A percentile compares a stretch with the other conserved stretches of the same genome.
These are phyloP conservation scores for Aspergillus sp. DNA, from an alignment of 2,329 filamentous ascomycete genomes.

Conservation along the genomic window DNA sequence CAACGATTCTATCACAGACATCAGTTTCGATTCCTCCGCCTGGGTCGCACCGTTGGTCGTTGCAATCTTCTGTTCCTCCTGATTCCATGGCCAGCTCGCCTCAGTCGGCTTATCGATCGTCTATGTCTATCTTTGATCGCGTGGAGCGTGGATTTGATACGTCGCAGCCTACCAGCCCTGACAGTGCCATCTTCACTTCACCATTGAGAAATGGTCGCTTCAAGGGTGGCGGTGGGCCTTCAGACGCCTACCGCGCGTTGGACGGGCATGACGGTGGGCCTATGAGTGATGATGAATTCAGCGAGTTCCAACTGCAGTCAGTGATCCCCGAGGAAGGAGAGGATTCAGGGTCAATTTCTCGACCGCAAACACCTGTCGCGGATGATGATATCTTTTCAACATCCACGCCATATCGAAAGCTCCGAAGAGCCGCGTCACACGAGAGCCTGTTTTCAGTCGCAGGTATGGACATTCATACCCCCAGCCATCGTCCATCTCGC, in stretches of 20 bases:
- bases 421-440: conserved; percentile 72
- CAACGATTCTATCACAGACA: conserved; percentile 63
- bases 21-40: conserved; percentile 57
- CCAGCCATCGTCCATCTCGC: conserved; percentile 74
- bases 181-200: conserved; percentile 65
- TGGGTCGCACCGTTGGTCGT: conserved; percentile 38
- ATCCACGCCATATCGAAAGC: conserved; percentile 36
- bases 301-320: conserved; percentile 27
- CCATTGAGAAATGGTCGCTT: conserved; percentile 66
- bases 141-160: conserved; percentile 63
- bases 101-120: conserved; percentile 68
- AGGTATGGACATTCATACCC: conserved; percentile 85
- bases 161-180: conserved; percentile 77
- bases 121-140: conserved; percentile 72
- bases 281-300: conserved; percentile 20
- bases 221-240: conserved; percentile 58
- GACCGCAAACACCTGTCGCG: conserved; percentile 14
- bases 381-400: conserved; percentile 26
- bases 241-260: conserved; percentile 51
- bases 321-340: conserved; percentile 43
- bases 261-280: conserved; percentile 12
- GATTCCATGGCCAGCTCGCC: conserved; percentile 79
- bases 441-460: conserved; percentile 86
- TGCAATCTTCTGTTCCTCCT: conserved; percentile 42
- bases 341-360: conserved; percentile 20